Evolutionary conservation across 495 filamentous ascomycete genomes (phyloP).

Genomic region (Sphaerosporella brunnea): DNA sequence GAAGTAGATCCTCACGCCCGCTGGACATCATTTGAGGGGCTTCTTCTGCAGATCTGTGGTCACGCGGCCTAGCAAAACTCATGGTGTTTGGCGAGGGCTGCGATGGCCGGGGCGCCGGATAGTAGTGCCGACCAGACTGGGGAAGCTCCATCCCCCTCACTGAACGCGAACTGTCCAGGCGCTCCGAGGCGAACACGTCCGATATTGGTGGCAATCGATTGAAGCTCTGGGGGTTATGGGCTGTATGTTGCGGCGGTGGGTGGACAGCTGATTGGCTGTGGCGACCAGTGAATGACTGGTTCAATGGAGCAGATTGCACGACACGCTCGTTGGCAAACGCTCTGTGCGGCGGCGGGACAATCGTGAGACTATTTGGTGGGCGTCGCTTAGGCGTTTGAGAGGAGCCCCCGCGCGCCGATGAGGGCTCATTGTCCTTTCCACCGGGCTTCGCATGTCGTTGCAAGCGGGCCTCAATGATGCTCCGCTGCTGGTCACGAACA

Average conservation of each 20-base stretch:
- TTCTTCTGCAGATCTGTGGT: conserved; percentile 92
- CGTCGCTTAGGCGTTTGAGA: conserved; percentile 38
- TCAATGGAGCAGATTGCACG: conserved; percentile 89
- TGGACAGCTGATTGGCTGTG: conserved; percentile 70
- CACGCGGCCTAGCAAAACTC: conserved; percentile 46
- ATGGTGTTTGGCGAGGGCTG: conserved; percentile 58
- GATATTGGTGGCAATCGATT: conserved; percentile 88
- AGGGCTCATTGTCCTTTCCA: conserved; percentile 33
- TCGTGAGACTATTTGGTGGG: conserved; percentile 80
- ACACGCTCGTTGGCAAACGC: conserved; percentile 92
- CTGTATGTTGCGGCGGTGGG: conserved; percentile 74
- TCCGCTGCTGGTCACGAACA: conserved; percentile 81
- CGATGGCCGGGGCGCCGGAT: conserved; percentile 51
- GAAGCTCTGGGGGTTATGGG: conserved; percentile 68
- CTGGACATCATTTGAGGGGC: conserved; percentile 77
- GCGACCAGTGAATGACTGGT: conserved; percentile 86
- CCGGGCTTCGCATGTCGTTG: conserved; percentile 53
- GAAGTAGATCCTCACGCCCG: conserved; percentile 76
- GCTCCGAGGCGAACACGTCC: conserved; percentile 76
- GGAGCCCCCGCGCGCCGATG: conserved; percentile 39
- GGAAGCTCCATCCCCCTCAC: conserved; percentile 22
- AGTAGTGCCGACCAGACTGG: conserved; percentile 35
- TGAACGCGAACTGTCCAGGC: conserved; percentile 41
- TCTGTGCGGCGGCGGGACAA: conserved; percentile 87
- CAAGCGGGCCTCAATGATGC: conserved; percentile 81